Conservation (phyloP, 2,329 filamentous ascomycete genomes). For the Mycocentrospora acerina region DNA sequence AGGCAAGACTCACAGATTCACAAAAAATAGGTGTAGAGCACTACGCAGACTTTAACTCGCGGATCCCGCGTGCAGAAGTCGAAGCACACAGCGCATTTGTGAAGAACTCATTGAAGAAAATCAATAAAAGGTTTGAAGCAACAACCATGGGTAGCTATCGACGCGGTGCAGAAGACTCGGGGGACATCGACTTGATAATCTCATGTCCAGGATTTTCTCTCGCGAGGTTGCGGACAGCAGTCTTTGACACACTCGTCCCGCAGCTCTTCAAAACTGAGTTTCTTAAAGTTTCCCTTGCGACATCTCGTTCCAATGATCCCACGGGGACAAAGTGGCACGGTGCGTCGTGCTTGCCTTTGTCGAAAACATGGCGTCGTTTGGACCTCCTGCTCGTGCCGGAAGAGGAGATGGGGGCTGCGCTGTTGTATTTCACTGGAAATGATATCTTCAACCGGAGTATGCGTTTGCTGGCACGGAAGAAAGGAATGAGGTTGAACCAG, state of each 20-base stretch:
- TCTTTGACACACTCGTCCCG: conserved; percentile 64
- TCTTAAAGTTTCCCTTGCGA: conserved; percentile 69
- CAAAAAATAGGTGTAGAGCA: conserved; percentile 78
- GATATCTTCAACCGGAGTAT: conserved; percentile 93
- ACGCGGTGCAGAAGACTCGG: conserved; percentile 70
- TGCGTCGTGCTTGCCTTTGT: conserved; percentile 68
- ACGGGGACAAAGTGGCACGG: conserved; percentile 83
- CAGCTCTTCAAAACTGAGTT: conserved; percentile 63
- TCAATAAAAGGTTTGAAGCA: conserved; percentile 67
- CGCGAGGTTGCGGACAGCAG: conserved; percentile 61
- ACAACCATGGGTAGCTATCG: conserved; percentile 85
- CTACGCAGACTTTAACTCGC: conserved; percentile 74
- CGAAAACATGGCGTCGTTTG: conserved; percentile 70
- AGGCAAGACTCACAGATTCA: conserved; percentile 64
- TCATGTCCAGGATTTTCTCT: conserved; percentile 62
- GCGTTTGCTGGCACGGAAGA: conserved; percentile 74
- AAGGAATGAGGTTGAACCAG: conserved; percentile 84
- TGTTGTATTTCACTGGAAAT: conserved; percentile 96
- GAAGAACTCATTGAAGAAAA: conserved; percentile 54
- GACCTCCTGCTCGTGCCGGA: conserved; percentile 83
- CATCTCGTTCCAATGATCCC: conserved; percentile 50
- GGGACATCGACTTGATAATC: conserved; percentile 84
- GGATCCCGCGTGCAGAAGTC: conserved; percentile 78
- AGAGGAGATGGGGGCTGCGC: conserved; percentile 75
- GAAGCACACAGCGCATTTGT: conserved; percentile 68